Evolutionary conservation across 2,329 filamentous ascomycete species (phyloP).

Genomic region (Gremmenia infestans): DNA sequence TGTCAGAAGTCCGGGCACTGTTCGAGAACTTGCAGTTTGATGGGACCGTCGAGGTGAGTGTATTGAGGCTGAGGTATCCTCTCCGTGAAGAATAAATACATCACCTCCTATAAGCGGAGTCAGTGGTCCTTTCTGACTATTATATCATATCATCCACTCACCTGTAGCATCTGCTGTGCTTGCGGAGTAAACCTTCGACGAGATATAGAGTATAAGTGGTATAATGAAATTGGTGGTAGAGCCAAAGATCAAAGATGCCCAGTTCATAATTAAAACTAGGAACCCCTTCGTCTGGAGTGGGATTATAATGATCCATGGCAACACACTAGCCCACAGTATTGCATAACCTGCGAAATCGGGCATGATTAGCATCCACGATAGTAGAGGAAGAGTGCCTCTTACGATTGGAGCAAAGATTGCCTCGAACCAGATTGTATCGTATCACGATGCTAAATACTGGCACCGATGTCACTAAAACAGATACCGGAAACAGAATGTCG

Average conservation of each 20-base stretch:
- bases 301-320: constrained; percentile 4
- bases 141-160: background rate
- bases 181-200: background rate
- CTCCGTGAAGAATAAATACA: background rate
- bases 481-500: constrained; percentile 3
- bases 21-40: background rate
- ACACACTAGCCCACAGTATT: background rate
- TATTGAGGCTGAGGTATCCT: background rate
- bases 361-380: no score
- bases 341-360: background rate
- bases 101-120: background rate
- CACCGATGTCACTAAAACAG: constrained; percentile 4
- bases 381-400: background rate
- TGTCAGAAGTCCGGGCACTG: background rate
- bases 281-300: constrained; percentile 5
- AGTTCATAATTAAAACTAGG: constrained; percentile 3
- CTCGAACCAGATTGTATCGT: constrained; percentile 6
- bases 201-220: background rate
- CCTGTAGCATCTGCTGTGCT: constrained; percentile 4
- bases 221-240: constrained; percentile 7
- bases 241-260: constrained; percentile 2
- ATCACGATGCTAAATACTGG: constrained; percentile 7
- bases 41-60: background rate
- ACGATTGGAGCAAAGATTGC: constrained; percentile 5
- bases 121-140: background rate